A percentile compares a stretch with the other conserved stretches of the same genome.
These are phyloP conservation scores for Talaromyces sp. DNA, from an alignment of 2,329 filamentous ascomycete genomes.

Conservation along the genomic window DNA sequence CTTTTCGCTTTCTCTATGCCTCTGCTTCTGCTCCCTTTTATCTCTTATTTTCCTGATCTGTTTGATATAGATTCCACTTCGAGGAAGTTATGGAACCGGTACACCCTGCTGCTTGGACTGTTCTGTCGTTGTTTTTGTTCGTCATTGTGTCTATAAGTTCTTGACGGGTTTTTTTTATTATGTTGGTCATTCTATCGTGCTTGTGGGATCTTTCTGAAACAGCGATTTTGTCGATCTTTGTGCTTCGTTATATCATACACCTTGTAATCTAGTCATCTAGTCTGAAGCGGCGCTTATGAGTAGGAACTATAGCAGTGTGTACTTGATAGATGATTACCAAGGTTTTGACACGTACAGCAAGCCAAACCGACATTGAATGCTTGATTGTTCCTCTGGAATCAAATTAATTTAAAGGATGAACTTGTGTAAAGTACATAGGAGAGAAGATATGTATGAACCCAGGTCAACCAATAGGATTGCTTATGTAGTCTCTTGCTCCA, in stretches of 20 bases:
- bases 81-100: slow-evolving; percentile 9
- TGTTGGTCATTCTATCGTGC: slow-evolving; percentile 13
- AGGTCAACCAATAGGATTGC: slow-evolving; percentile 2
- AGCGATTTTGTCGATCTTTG: slow-evolving; percentile 7
- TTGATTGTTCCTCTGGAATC: background rate
- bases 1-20: background rate
- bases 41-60: background rate
- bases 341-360: background rate
- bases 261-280: slow-evolving; percentile 11
- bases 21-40: background rate
- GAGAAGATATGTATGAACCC: background rate
- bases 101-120: slow-evolving; percentile 20
- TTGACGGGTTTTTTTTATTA: slow-evolving; percentile 19
- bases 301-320: background rate
- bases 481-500: background rate
- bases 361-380: background rate
- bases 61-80: slow-evolving; percentile 12
- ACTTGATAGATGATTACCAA: background rate
- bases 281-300: slow-evolving; percentile 3
- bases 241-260: background rate
- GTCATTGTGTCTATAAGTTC: slow-evolving; percentile 25
- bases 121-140: slow-evolving; percentile 12
- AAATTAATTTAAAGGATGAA: background rate
- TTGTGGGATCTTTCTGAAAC: slow-evolving; percentile 6
- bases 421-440: background rate